Base-by-base conservation (phyloP, 1,284 basidiomycete genomes). In the Tilletiopsis washingtonensis region DNA sequence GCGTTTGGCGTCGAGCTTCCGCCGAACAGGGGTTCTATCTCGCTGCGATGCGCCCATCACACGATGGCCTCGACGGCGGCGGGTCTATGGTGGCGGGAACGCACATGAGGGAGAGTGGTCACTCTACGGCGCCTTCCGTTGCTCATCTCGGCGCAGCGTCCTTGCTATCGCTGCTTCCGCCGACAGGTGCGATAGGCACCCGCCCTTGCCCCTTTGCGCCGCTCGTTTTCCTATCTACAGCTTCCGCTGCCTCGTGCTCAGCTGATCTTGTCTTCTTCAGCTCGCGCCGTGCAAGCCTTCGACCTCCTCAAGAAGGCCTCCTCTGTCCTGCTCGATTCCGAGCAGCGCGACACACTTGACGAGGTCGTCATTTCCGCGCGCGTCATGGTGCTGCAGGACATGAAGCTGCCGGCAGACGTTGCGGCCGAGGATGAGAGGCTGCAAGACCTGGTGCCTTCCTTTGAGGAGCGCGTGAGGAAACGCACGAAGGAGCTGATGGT, bases 231-330 rank as follows among this genome's bases (percentile, higher is more conserved):
- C 7, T 24, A 11, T 17, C n/a, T n/a, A n/a, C n/a, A n/a, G n/a
- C n/a, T n/a, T n/a, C n/a, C n/a, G n/a, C n/a, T n/a, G n/a, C n/a
- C n/a, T n/a, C n/a, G n/a, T n/a, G n/a, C n/a, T n/a, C n/a, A n/a
- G n/a, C n/a, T n/a, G n/a, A n/a, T n/a, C n/a, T n/a, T 15, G 34
- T n/a, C n/a, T n/a, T n/a, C n/a, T n/a, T n/a, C 52, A 50, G 76
- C 76, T 29, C 59, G 77, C n/a, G 79, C 78, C 0, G 61, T 70
- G 40, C 71, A 80, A 72, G 79, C 79, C 21, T 81, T 81, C 64
- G 78, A 79, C 59, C 69, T 78, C 56, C 71, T 80, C 47, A 80
- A 80, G 65, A 79, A 81, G 73, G 78, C 74, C 2, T 50, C 75
- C 51, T 57, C 67, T 53, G 49, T 74, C 12, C 57, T 76, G n/a